phyloP scores from a whole-genome alignment of 148 eudicot species.

The Talinum fruticosum region DNA sequence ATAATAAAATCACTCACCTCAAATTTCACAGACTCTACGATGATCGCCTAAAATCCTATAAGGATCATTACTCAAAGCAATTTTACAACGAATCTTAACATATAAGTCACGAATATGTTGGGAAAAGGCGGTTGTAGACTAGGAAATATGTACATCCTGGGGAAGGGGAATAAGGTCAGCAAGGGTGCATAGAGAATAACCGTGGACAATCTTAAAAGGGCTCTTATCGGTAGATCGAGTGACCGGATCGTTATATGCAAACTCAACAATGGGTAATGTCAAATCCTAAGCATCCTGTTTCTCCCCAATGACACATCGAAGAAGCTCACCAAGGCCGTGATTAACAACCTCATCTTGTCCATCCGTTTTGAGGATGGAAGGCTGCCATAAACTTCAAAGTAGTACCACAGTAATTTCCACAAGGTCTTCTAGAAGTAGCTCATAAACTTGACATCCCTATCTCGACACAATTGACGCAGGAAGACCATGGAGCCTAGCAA shows the following conservation, averaged over 20 bases:
- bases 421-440: not conserved
- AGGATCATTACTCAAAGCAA: too few relatives aligned
- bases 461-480: too few relatives aligned
- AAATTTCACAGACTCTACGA: too few relatives aligned
- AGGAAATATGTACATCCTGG: too few relatives aligned
- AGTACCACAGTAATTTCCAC: not conserved
- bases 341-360: not conserved
- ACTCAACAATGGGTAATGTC: not conserved
- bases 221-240: not conserved
- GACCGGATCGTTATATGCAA: not conserved
- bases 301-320: not conserved
- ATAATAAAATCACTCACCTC: too few relatives aligned
- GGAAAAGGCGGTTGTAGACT: too few relatives aligned
- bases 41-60: too few relatives aligned
- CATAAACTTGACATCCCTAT: not conserved
- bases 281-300: not conserved
- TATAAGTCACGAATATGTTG: too few relatives aligned
- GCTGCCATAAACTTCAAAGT: not conserved
- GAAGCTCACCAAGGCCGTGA: not conserved
- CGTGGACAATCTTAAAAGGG: not conserved
- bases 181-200: not conserved
- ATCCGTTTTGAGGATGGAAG: not conserved
- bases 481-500: too few relatives aligned
- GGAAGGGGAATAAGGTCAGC: too few relatives aligned
- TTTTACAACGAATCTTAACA: too few relatives aligned